Base-by-base conservation (phyloP, 352 stramenopile genomes). In the Globisporangium camurandrum region DNA sequence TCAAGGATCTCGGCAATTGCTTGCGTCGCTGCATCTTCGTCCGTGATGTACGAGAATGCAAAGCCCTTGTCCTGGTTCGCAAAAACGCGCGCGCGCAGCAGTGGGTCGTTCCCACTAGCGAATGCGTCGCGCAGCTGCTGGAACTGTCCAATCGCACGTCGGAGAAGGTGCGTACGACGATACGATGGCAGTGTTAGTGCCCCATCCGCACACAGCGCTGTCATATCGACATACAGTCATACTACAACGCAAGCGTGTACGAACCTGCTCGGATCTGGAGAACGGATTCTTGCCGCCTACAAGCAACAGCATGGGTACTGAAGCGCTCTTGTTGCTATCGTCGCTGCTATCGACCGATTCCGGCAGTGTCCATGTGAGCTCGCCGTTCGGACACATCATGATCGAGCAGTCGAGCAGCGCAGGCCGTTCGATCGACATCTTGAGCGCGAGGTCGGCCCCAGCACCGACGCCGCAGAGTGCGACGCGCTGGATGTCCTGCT, bases 11-110 rank as follows among this genome's bases (percentile, higher is more conserved):
- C 79, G 17, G 78, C 77, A 49, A 93, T 89, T 40, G 81, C 81
- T 49, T 89, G 79, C 37, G 84, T 95, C 20, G 79, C 84, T 24
- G 84, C 81, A 58, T 95, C 84, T 79, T 95, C 84, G 68, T 95
- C 78, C 41, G 79, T 91, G 75, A 95, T 93, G 75, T 81, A 75
- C 58, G 75, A 88, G 67, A 93, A 93, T 48, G 80, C 82, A 56
- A 95, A 95, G 19, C 80, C 75, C 48, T 73, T 78, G 47, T 59
- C 62, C 58, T 93, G 84, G 57, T 84, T 81, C n/a, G 74, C 51
- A 37, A 92, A 86, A 27, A 77, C 62, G 45, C 69, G 66, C 50
- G 54, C 51, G 27, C 65, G 62, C 27, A 89, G 60, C 17, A 49
- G 48, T 24, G 49, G 46, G 1, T 53, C 46, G 12, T 36, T 37